Percentiles rank a stretch among this genome's conserved stretches.
Evolutionary conservation across 2,329 filamentous ascomycete species (phyloP).

Genomic region (Arthrobotrys iridis): DNA sequence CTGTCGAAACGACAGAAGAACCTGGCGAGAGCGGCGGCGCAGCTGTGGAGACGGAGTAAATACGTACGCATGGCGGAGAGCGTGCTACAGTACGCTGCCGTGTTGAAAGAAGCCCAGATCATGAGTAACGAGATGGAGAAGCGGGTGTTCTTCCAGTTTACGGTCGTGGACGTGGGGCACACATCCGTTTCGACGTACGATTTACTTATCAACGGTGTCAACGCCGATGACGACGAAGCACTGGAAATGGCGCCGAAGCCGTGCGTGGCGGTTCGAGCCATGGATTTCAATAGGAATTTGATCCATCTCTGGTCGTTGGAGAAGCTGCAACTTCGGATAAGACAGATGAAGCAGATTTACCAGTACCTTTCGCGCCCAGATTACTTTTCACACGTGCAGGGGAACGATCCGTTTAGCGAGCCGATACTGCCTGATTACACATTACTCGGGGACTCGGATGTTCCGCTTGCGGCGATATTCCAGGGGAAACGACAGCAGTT

Average conservation of each 20-base stretch:
- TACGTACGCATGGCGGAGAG: conserved; percentile 95
- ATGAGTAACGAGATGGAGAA: conserved; percentile 98
- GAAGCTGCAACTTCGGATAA: conserved; percentile 86
- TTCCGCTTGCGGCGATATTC: conserved; percentile 91
- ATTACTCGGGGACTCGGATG: conserved; percentile 89
- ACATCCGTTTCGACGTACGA: conserved; percentile 93
- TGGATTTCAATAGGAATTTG: conserved; percentile 87
- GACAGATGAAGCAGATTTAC: conserved; percentile 94
- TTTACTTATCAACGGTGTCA: conserved; percentile 89
- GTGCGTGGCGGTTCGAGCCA: conserved; percentile 86
- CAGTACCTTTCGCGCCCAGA: conserved; percentile 96
- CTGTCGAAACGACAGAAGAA: conserved; percentile 77
- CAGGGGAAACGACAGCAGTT: conserved; percentile 96
- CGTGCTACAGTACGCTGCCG: conserved; percentile 85
- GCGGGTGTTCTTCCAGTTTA: conserved; percentile 92
- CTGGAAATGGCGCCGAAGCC: conserved; percentile 86
- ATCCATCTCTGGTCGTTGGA: conserved; percentile 94
- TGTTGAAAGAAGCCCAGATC: conserved; percentile 93
- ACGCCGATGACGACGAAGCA: conserved; percentile 80
- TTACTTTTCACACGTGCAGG: conserved; percentile 88
- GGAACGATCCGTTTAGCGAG: conserved; percentile 93
- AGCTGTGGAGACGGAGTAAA: conserved; percentile 82
- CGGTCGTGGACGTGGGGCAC: conserved; percentile 87
- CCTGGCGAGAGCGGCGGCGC: conserved; percentile 73
- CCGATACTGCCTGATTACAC: conserved; percentile 91